Conservation (phyloP, 2,329 filamentous ascomycete species). For the Penicillium sp. region DNA sequence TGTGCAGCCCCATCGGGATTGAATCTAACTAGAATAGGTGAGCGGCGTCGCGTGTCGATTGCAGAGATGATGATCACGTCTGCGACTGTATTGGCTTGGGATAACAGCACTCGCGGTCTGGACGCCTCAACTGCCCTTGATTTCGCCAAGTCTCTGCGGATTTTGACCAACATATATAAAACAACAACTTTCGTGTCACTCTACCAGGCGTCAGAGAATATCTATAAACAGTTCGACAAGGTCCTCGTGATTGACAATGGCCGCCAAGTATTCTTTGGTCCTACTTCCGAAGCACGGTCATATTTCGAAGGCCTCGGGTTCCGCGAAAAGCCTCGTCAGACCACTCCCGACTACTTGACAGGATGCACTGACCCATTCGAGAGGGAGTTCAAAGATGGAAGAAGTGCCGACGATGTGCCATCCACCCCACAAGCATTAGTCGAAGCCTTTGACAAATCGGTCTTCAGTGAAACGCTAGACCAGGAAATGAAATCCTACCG, state of each 20-base stretch:
- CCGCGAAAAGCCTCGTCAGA: conserved; percentile 70
- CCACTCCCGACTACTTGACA: conserved; percentile 77
- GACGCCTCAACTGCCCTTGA: conserved; percentile 67
- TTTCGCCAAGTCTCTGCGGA: conserved; percentile 67
- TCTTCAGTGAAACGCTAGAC: conserved; percentile 55
- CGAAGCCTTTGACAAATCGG: conserved; percentile 67
- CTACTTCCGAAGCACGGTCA: conserved; percentile 60
- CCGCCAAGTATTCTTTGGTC: conserved; percentile 73
- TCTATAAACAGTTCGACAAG: conserved; percentile 78
- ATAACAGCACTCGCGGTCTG: conserved; percentile 68
- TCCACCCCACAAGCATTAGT: conserved; percentile 65
- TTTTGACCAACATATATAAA: conserved; percentile 79
- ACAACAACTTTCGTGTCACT: conserved; percentile 82
- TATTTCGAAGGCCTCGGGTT: conserved; percentile 81
- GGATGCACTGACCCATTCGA: conserved; percentile 83
- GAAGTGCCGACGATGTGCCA: conserved; percentile 64
- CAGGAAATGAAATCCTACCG: conserved; percentile 70
- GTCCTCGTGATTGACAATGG: conserved; percentile 77
- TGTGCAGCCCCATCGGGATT: not conserved
- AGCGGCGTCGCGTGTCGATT: conserved; percentile 77
- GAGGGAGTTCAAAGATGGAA: conserved; percentile 68
- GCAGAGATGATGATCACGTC: conserved; percentile 78
- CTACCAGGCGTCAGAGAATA: conserved; percentile 81
- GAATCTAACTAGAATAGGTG: conserved; percentile 46
- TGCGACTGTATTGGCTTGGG: conserved; percentile 70